Evolutionary conservation across 768 basidiomycete genomes (phyloP).

Genomic region (Pleurotus tuoliensis): DNA sequence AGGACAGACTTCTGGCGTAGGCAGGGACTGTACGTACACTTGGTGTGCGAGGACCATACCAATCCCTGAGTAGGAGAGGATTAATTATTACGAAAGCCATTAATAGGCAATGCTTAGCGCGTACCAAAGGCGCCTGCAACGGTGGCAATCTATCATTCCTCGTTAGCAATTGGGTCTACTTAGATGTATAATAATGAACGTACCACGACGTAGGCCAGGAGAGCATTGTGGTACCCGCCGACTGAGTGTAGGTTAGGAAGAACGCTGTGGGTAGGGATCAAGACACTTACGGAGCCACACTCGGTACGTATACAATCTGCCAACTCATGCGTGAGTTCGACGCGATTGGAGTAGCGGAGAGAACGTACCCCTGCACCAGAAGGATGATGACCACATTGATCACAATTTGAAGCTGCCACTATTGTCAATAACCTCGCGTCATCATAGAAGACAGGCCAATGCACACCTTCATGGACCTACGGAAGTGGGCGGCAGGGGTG

Average conservation of each 20-base stretch:
- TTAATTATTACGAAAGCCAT: not conserved
- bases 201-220: slow-evolving; percentile 1
- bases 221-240: slow-evolving; percentile 1
- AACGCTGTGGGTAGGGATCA: not conserved
- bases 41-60: slow-evolving; percentile 2
- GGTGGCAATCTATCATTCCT: not conserved
- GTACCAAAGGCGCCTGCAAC: slow-evolving; percentile 4
- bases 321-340: not conserved
- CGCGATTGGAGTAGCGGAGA: not conserved
- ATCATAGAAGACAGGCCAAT: not conserved
- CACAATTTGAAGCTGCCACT: slow-evolving; percentile 19
- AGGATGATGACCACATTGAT: slow-evolving; percentile 23
- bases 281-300: slow-evolving; percentile 2
- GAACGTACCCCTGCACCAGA: slow-evolving; percentile 21
- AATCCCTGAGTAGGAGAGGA: not conserved
- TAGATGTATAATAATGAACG: not conserved
- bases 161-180: no score
- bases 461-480: not conserved
- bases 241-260: not conserved
- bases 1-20: not conserved
- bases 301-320: slow-evolving; percentile 2
- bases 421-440: not conserved
- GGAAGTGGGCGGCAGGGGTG: not conserved
- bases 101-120: not conserved
- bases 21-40: not conserved